Evolutionary conservation across 495 filamentous ascomycete species (phyloP), one percentile per base, ranked within the genome.

Genomic region (Xylaria bambusicola): DNA sequence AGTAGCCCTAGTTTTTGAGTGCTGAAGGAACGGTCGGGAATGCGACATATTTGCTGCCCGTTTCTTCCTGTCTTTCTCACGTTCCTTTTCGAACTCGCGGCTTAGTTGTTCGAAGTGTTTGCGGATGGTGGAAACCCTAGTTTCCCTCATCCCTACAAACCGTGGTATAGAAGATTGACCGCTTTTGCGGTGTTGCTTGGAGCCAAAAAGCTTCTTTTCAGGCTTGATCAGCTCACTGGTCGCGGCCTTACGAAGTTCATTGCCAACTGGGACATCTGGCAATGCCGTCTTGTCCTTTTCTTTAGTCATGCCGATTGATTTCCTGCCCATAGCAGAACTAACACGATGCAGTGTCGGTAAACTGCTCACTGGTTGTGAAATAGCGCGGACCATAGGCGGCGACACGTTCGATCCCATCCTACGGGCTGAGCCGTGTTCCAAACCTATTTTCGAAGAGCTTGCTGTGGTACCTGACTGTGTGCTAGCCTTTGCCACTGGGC

Each of bases 71-170:
- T 99, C 93, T 56, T 88, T 88, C 48, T 93, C 82, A 36, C 95
- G 81, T 76, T 98, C 93, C 68, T 92, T 95, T 66, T 99, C 93
- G 63, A 98, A 98, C 64, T 99, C 95, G 6, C 93, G 88, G 58
- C 91, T 96, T 33, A 99, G 73, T 67, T 97, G 92, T 70, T 99
- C 95, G 66, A 98, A 97, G 71, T 98, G 95, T 66, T 90, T 92
- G 13, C 95, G 92, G 29, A 98, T 81, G 5, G 84, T 90, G 5
- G 90, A 92, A 1, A 99, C 95, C 50, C 88, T 89, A 1, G 87
- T 81, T 50, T 88, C 85, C 42, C 82, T 88, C 61, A 80, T 83
- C 15, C 77, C 82, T 33, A 95, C 84, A 45, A 93, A 96, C 18
- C 94, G 86, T 24, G 95, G 95, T 58, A 99, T 98, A 29, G 91